Percentiles rank a stretch among this genome's conserved stretches.
Conservation (phyloP, 345 rosid species). For the Noccaea bulbosa region DNA sequence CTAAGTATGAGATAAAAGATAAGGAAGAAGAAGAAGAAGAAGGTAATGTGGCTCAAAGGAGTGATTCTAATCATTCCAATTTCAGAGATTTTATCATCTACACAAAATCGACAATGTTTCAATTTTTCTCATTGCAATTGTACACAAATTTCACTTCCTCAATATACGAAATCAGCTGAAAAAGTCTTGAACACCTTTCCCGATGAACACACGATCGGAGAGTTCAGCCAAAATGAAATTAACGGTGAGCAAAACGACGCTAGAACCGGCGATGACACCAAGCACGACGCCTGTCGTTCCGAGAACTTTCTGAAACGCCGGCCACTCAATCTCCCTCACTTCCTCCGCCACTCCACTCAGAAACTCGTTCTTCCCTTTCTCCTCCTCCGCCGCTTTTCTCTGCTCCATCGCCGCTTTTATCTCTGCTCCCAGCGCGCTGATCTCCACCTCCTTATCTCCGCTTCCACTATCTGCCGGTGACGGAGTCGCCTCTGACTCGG, state of each 20-base stretch:
- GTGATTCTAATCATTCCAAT: background rate
- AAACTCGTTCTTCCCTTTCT: conserved; percentile 49
- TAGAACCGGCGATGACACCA: conserved; percentile 92
- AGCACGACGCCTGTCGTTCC: conserved; percentile 90
- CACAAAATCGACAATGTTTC: conserved; percentile 8
- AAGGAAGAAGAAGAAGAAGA: conserved; percentile 62
- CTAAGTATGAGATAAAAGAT: conserved; percentile 68
- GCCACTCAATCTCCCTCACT: conserved; percentile 93
- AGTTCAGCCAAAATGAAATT: conserved; percentile 90
- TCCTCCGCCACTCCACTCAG: conserved; percentile 83
- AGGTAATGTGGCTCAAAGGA: conserved; percentile 54
- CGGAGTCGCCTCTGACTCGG: conserved; percentile 39
- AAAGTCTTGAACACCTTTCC: conserved; percentile 87
- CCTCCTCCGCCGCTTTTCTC: conserved; percentile 54
- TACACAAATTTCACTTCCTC: background rate
- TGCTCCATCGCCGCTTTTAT: conserved; percentile 75
- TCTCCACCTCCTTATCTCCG: conserved; percentile 43
- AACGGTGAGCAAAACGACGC: conserved; percentile 82
- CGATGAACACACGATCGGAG: conserved; percentile 78
- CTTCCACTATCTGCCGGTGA: conserved; percentile 32
- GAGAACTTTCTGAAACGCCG: conserved; percentile 76
- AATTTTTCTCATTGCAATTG: background rate
- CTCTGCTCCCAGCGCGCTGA: conserved; percentile 65
- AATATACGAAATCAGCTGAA: conserved; percentile 45
- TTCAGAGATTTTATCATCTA: background rate